phyloP scores from a whole-genome alignment of 1,284 basidiomycete genomes.

The Trichosporon sp. region DNA sequence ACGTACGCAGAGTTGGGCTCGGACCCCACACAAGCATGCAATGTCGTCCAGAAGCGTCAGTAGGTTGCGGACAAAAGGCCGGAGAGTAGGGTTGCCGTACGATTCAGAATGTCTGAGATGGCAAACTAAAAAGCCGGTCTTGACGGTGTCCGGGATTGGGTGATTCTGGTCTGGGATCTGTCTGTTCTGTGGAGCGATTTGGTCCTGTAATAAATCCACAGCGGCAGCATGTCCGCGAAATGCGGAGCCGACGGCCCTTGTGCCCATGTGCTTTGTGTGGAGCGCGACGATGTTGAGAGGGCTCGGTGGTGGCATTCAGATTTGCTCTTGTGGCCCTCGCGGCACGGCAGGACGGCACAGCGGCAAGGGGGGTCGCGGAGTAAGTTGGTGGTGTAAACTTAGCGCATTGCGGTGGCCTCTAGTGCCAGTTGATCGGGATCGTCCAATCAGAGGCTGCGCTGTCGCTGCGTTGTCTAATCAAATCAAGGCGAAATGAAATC shows the following conservation, averaged over 20 bases:
- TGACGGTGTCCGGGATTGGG: not conserved
- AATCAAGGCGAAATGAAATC: slow-evolving; percentile 6
- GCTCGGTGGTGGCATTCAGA: not conserved
- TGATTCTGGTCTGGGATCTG: not conserved
- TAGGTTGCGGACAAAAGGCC: not conserved
- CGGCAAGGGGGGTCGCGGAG: slow-evolving; percentile 5
- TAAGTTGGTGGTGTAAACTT: not conserved
- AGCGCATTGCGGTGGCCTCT: not conserved
- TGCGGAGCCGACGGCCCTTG: no score
- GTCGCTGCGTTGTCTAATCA: slow-evolving; percentile 15
- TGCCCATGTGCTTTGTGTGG: not conserved
- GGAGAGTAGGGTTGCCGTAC: not conserved
- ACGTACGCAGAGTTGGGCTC: not conserved
- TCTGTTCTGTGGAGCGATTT: not conserved
- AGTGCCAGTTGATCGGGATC: slow-evolving; percentile 12
- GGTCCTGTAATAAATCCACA: no score
- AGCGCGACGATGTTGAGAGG: not conserved
- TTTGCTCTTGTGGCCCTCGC: not conserved
- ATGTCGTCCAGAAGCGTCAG: not conserved
- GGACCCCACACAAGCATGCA: no score
- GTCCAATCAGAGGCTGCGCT: not conserved
- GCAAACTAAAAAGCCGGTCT: slow-evolving; percentile 9
- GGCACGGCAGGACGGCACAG: not conserved
- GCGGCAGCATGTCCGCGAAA: no score
- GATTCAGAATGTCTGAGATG: slow-evolving; percentile 4